phyloP scores from a whole-genome alignment of 768 basidiomycete species.

The Galerina sulciceps region DNA sequence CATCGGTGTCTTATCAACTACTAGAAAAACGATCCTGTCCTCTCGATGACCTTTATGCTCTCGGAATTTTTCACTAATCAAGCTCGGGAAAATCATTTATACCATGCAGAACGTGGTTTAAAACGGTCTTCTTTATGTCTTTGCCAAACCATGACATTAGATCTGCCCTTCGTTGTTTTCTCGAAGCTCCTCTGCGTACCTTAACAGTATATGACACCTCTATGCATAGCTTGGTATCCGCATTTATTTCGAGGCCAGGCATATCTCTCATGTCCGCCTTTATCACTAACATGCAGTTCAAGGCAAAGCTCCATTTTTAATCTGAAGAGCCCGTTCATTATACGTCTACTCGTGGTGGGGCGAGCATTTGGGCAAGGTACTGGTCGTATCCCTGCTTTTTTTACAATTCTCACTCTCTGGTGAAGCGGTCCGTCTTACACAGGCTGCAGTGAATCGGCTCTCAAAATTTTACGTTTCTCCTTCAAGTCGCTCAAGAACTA shows the following conservation, averaged over 20 bases:
- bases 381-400: slow-evolving; percentile 1
- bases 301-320: slow-evolving; percentile 67
- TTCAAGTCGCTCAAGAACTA: slow-evolving; percentile 77
- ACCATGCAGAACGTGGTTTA: slow-evolving; percentile 72
- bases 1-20: no score
- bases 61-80: slow-evolving; percentile 52
- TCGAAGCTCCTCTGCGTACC: slow-evolving; percentile 75
- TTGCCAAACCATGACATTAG: slow-evolving; percentile 45
- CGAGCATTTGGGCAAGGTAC: slow-evolving; percentile 73
- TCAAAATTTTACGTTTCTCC: slow-evolving; percentile 71
- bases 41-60: slow-evolving; percentile 51
- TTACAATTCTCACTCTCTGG: slow-evolving; percentile 7
- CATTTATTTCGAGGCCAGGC: slow-evolving; percentile 77
- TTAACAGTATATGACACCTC: slow-evolving; percentile 81
- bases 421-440: slow-evolving; percentile 64
- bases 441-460: slow-evolving; percentile 65
- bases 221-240: slow-evolving; percentile 71
- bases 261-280: slow-evolving; percentile 90
- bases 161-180: slow-evolving; percentile 75
- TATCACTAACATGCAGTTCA: slow-evolving; percentile 72
- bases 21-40: slow-evolving; percentile 61
- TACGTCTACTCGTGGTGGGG: slow-evolving; percentile 53
- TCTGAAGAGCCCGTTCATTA: slow-evolving; percentile 57
- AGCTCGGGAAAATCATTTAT: slow-evolving; percentile 65
- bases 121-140: slow-evolving; percentile 14